These are phyloP conservation scores for Paratinospora sagittata DNA, from an alignment of 164 flowering plant species.

Conservation along the genomic window DNA sequence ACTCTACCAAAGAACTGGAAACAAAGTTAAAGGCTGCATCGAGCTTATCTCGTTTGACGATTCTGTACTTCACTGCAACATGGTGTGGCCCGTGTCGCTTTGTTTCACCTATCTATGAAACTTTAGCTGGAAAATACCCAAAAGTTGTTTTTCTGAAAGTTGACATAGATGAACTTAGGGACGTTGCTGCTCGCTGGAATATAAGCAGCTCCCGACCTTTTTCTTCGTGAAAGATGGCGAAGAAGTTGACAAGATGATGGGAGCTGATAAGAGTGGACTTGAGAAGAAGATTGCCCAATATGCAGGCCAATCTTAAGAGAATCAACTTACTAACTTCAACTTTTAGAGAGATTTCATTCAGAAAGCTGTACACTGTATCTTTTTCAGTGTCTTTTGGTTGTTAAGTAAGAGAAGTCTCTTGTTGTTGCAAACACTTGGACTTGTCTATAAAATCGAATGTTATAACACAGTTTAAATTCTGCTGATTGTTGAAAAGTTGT, in stretches of 20 bases:
- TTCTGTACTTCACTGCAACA: slow-evolving; percentile 74
- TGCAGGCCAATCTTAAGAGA: slow-evolving; percentile 26
- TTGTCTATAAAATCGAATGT: not conserved
- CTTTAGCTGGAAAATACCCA: slow-evolving; percentile 46
- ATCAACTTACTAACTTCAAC: not conserved
- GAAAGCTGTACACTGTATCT: not conserved
- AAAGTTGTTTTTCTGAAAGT: slow-evolving; percentile 60
- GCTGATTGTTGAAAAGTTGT: too few species aligned
- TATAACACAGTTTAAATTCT: not conserved
- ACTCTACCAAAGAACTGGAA: slow-evolving; percentile 45
- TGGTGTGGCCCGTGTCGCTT: slow-evolving; percentile 85
- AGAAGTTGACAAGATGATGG: slow-evolving; percentile 56
- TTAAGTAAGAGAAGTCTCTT: too few species aligned
- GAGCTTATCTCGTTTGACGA: slow-evolving; percentile 38
- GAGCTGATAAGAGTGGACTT: slow-evolving; percentile 53
- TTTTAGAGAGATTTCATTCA: not conserved
- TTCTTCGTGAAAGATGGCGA: slow-evolving; percentile 48
- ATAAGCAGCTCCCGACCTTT: slow-evolving; percentile 56
- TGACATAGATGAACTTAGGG: slow-evolving; percentile 61
- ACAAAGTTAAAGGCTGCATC: slow-evolving; percentile 49
- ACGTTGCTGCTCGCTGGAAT: slow-evolving; percentile 57
- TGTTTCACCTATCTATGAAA: slow-evolving; percentile 51
- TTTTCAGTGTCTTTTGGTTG: not conserved
- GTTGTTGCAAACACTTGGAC: not conserved
- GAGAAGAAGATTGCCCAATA: slow-evolving; percentile 51